phyloP scores from a whole-genome alignment of 805 yeast species.

The Scheffersomyces coipomensis region DNA sequence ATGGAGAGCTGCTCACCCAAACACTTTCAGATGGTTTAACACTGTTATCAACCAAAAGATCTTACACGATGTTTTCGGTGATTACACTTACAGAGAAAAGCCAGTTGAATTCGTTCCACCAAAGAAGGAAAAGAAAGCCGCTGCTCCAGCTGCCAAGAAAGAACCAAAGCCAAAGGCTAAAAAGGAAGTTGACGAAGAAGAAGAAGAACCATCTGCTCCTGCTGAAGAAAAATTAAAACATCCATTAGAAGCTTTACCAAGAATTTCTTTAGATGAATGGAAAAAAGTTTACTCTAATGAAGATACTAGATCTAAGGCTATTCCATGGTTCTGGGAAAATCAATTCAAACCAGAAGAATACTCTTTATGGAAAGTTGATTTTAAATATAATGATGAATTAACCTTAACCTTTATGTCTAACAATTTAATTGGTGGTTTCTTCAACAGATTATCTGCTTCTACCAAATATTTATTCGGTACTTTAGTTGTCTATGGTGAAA shows the following conservation, averaged over 20 bases:
- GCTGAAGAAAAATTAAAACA: conserved; percentile 81
- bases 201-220: conserved; percentile 38
- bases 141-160: conserved; percentile 37
- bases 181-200: conserved; percentile 30
- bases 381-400: conserved; percentile 97
- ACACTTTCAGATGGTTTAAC: conserved; percentile 68
- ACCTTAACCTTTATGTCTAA: conserved; percentile 97
- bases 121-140: conserved; percentile 69
- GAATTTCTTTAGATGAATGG: conserved; percentile 83
- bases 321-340: conserved; percentile 97
- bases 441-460: conserved; percentile 90
- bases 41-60: conserved; percentile 49
- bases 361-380: conserved; percentile 93
- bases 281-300: conserved; percentile 95
- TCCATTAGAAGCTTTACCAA: conserved; percentile 78
- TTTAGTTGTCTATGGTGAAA: conserved; percentile 95
- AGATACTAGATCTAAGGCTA: conserved; percentile 90
- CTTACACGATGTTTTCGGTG: conserved; percentile 47
- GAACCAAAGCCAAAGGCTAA: conserved; percentile 38
- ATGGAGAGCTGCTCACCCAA: conserved; percentile 65
- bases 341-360: conserved; percentile 89
- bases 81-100: conserved; percentile 59
- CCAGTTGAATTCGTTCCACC: conserved; percentile 69
- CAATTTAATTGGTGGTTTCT: conserved; percentile 97
- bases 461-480: conserved; percentile 92